Evolutionary conservation across 148 eudicot genomes (phyloP).

Genomic region (Heliosperma pusillum): DNA sequence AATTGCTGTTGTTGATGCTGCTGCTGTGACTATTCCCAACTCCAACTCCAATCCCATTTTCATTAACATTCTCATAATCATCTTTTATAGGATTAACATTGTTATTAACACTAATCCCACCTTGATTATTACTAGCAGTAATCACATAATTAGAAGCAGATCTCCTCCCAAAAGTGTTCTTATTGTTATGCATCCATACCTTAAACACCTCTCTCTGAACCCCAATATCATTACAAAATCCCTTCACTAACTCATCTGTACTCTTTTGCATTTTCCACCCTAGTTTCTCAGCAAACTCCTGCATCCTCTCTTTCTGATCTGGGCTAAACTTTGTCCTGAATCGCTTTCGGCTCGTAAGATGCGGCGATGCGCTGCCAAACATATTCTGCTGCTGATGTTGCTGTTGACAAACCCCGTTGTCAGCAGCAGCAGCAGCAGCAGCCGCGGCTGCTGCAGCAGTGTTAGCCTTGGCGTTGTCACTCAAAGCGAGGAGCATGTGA

Average conservation of each 20-base stretch:
- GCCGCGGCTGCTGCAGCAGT: neutral
- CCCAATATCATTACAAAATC: slow-evolving; percentile 49
- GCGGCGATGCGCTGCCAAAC: neutral
- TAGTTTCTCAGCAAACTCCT: slow-evolving; percentile 55
- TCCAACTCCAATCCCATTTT: slow-evolving; percentile 18
- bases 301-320: slow-evolving; percentile 61
- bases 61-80: neutral
- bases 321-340: slow-evolving; percentile 60
- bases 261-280: slow-evolving; percentile 80
- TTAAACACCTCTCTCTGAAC: slow-evolving; percentile 72
- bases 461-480: slow-evolving; percentile 3
- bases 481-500: slow-evolving; percentile 69
- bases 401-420: neutral
- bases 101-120: neutral
- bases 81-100: neutral
- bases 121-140: neutral
- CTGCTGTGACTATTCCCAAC: slow-evolving; percentile 16
- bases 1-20: slow-evolving; percentile 18
- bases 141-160: slow-evolving; percentile 16
- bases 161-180: slow-evolving; percentile 46
- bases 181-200: slow-evolving; percentile 89
- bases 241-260: slow-evolving; percentile 40
- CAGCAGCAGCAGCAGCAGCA: too few species aligned
- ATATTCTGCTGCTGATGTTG: neutral
- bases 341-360: slow-evolving; percentile 39